These are phyloP conservation scores for Alternaria infectoria DNA, from an alignment of 2,329 filamentous ascomycete genomes.

Conservation along the genomic window DNA sequence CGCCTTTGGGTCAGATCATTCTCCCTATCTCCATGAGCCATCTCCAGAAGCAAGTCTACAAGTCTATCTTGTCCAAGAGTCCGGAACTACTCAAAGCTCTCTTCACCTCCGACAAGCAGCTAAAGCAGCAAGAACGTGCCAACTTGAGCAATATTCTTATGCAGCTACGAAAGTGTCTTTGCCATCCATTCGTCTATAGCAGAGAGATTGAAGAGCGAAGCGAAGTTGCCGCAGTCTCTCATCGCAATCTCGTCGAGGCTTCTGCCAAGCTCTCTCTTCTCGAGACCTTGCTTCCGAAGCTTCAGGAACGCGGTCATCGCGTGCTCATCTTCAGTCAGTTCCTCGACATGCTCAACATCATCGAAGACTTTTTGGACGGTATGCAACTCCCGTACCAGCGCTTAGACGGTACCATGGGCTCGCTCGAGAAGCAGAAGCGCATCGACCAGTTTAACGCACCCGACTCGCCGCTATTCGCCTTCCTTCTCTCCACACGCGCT, in stretches of 20 bases:
- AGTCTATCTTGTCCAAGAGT: constrained; percentile 90
- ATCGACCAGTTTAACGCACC: constrained; percentile 94
- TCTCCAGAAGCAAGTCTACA: constrained; percentile 92
- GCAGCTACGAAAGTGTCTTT: constrained; percentile 92
- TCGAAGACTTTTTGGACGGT: constrained; percentile 88
- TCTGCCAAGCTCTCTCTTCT: constrained; percentile 87
- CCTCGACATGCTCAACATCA: constrained; percentile 80
- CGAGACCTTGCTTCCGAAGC: constrained; percentile 83
- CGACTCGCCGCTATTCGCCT: constrained; percentile 82
- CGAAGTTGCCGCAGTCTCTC: constrained; percentile 65
- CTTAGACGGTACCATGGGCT: constrained; percentile 82
- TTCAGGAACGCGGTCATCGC: constrained; percentile 83
- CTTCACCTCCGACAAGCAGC: constrained; percentile 66
- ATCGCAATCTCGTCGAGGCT: constrained; percentile 87
- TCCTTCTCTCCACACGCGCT: constrained; percentile 90
- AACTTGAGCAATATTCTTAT: constrained; percentile 93
- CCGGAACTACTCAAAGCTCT: constrained; percentile 87
- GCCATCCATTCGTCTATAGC: constrained; percentile 95
- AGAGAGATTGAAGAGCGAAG: constrained; percentile 84
- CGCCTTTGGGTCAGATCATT: constrained; percentile 93
- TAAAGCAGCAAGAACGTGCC: constrained; percentile 74
- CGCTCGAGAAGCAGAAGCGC: constrained; percentile 87
- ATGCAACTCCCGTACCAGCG: constrained; percentile 76
- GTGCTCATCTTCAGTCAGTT: constrained; percentile 98
- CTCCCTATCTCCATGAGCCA: constrained; percentile 94